Evolutionary conservation across 2,329 filamentous ascomycete genomes (phyloP), one percentile per base, ranked within the genome.

Genomic region (Diaporthe destruens): DNA sequence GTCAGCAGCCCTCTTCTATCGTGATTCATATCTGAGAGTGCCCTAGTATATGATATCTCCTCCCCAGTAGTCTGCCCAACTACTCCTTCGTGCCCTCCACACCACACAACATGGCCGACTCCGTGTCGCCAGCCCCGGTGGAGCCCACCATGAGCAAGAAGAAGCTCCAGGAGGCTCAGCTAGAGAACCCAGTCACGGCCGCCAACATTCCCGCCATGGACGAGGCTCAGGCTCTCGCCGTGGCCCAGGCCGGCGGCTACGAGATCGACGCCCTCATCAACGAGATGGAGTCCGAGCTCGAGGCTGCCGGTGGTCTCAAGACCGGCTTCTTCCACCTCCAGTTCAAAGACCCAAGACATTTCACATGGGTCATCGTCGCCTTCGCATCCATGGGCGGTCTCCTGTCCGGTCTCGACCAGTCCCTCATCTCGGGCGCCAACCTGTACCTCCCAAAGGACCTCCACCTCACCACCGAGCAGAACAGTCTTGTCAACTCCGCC

Each of bases 371-470:
- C 20, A 85, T 93, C 18, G 90, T 93, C 56, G 89, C 86, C 1
- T 94, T 94, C 76, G 92, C 92, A n/a, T 92, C 90, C 20, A 92
- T 94, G 90, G 92, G 92, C 65, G 92, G 92, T 79, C 83, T 94
- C 29, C 87, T 94, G 0, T 93, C 90, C 1, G 92, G 92, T 74
- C 85, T 94, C 25, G 92, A 94, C 78, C 92, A 94, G 81, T 92
- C 89, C 57, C 84, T 94, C 71, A 94, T 94, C 77, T 91, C 88
- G 16, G 92, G 92, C 68, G 92, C 92, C 65, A 91, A 92, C 77
- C 83, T 94, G 5, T 92, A 88, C 78, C 83, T 94, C 56, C 92
- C 92, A 3, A 75, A 79, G 0, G 89, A 90, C 56, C 83, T 94
- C 1, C 78, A 82, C 32, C 84, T 94, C 42, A 82, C 86, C 6